Evolutionary conservation across 805 yeast genomes (phyloP).

Genomic region (Saccharomyces eubayanus): DNA sequence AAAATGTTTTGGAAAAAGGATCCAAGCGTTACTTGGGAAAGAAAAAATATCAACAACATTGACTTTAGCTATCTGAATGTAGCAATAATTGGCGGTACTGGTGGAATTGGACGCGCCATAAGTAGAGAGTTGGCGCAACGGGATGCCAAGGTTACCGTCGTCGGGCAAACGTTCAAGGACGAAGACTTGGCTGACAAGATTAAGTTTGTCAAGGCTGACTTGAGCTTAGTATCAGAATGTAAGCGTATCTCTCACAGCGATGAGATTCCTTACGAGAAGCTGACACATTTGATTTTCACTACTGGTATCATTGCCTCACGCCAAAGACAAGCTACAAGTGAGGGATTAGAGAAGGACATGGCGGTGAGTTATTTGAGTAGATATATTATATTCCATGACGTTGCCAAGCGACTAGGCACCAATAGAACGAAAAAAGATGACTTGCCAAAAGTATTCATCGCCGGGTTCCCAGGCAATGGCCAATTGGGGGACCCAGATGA

Average conservation of each 20-base stretch:
- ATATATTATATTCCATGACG: constrained; percentile 23
- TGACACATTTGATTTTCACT: constrained; percentile 31
- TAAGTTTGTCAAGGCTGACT: constrained; percentile 30
- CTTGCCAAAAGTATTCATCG: constrained; percentile 31
- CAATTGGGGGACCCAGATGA: constrained; percentile 31
- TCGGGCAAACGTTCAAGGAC: constrained; percentile 33
- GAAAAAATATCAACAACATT: neutral
- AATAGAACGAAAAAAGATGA: constrained; percentile 1
- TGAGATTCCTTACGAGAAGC: constrained; percentile 14
- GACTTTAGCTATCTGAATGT: constrained; percentile 12
- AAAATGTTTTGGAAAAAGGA: constrained; percentile 2
- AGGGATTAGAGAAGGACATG: constrained; percentile 34
- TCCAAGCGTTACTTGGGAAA: constrained; percentile 1
- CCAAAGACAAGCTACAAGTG: constrained; percentile 29
- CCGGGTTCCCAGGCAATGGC: constrained; percentile 35
- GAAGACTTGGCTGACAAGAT: constrained; percentile 16
- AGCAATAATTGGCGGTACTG: constrained; percentile 35
- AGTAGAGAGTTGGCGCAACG: constrained; percentile 16
- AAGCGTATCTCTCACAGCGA: constrained; percentile 15
- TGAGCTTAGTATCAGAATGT: constrained; percentile 26
- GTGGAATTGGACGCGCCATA: constrained; percentile 35
- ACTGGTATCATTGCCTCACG: constrained; percentile 35
- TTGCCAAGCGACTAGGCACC: constrained; percentile 21
- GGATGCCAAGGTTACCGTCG: constrained; percentile 32
- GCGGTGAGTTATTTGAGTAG: constrained; percentile 35